Base-by-base conservation (phyloP, 352 stramenopile genomes). In the Pythium oligandrum region DNA sequence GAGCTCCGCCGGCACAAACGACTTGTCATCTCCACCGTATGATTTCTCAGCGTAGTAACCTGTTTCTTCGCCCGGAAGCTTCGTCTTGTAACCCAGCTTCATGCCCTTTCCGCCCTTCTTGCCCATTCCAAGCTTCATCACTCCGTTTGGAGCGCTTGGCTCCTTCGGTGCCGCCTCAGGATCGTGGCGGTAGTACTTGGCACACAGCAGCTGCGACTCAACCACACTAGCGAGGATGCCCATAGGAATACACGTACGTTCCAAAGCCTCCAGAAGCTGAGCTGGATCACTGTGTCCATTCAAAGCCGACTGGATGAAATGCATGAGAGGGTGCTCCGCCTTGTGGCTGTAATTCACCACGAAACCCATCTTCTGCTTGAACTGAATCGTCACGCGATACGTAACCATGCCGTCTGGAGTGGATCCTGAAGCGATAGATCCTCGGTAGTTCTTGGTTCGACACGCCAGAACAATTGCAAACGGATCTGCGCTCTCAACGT, bases 281-380 rank as follows among this genome's bases (percentile, higher is more conserved):
- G 80, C 70, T 6, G 83, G 80, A 46, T 93, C 78, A 10, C 70
- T 82, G 61, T 93, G 83, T 12, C 82, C 78, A 60, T 93, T 93
- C 5, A 93, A 55, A 26, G 83, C 77, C 12, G 83, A 90, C 59
- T 93, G 80, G 48, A 93, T 91, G 47, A 91, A 93, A 57, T 91
- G 78, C 71, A 93, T 87, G 8, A 93, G 56, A 8, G 83, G 83
- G 48, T 93, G 83, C 48, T 93, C 83, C 0, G 78, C 79, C 55
- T 91, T 89, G 73, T 93, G 83, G 61, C 83, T 93, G 70, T 90
- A 91, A 59, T 87, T 90, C 36, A 93, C 75, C 36, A 93, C 80
- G 46, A 93, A 90, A 0, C 79, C 78, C 76, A 90, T 91, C 68
- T 91, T 93, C 59, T 90, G 83, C 60, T 91, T 91, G 58, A 90